Evolutionary conservation across 257 asterid genomes (phyloP).

Genomic region (Ophiorrhiza pumila): DNA sequence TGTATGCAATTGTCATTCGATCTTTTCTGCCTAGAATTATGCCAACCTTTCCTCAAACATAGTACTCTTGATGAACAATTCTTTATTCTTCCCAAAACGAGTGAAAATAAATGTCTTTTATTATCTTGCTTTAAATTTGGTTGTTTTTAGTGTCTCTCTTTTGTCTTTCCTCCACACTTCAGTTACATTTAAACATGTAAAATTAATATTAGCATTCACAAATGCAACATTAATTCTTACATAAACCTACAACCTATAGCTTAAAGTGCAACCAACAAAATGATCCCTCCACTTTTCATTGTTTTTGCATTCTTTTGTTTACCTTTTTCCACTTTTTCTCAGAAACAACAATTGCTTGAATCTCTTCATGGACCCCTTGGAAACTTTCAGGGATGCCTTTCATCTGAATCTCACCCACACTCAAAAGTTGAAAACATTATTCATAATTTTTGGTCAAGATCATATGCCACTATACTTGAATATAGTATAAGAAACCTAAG

Average conservation of each 20-base stretch:
- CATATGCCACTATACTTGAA: conserved; percentile 33
- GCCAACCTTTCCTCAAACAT: too few species aligned
- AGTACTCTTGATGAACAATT: too few species aligned
- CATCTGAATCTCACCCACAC: conserved; percentile 6
- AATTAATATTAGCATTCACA: neutral
- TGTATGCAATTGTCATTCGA: too few species aligned
- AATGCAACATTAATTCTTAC: neutral
- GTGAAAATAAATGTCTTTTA: neutral
- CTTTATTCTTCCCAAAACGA: neutral
- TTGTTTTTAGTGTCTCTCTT: too few species aligned
- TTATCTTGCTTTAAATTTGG: neutral
- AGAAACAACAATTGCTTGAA: neutral
- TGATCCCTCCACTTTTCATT: conserved; percentile 1
- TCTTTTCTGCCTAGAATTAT: too few species aligned
- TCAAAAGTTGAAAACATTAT: neutral
- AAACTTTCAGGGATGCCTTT: conserved; percentile 13
- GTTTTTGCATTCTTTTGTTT: conserved; percentile 3
- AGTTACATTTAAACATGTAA: neutral
- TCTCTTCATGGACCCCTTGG: conserved; percentile 3
- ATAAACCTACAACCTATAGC: neutral
- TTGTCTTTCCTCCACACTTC: neutral
- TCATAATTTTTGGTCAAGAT: conserved; percentile 21
- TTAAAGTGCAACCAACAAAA: conserved; percentile 3
- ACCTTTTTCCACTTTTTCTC: conserved; percentile 1
- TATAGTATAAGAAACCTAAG: conserved; percentile 51